These are phyloP conservation scores for Ceratobasidium sp. DNA, from an alignment of 1,284 basidiomycete species.

Conservation along the genomic window DNA sequence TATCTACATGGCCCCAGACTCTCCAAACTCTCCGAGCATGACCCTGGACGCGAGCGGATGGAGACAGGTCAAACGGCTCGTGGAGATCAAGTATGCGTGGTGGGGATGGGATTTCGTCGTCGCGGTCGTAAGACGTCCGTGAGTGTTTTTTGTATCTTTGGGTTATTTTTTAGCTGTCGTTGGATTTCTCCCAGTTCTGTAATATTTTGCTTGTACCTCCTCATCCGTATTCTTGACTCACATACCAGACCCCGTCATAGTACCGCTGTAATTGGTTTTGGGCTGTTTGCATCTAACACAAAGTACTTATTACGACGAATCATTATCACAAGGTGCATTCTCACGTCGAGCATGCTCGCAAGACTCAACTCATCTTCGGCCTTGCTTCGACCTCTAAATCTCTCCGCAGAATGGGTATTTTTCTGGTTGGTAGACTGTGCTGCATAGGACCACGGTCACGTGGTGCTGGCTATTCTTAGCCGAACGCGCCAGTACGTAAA, in stretches of 20 bases:
- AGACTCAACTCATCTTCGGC: too few species aligned
- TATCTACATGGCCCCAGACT: conserved; percentile 71
- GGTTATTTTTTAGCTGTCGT: conserved; percentile 10
- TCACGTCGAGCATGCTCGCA: too few species aligned
- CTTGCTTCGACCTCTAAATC: too few species aligned
- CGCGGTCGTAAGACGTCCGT: conserved; percentile 73
- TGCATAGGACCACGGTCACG: too few species aligned
- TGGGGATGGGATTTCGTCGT: conserved; percentile 87
- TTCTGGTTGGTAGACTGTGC: too few species aligned
- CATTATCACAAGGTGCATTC: neutral
- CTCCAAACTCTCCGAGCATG: conserved; percentile 12
- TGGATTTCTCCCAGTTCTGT: conserved; percentile 10
- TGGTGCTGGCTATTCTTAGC: too few species aligned
- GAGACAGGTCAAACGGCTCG: conserved; percentile 84
- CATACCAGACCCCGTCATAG: neutral
- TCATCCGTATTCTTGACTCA: neutral
- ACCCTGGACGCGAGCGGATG: conserved; percentile 66
- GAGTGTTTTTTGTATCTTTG: conserved; percentile 21
- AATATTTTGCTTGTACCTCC: conserved; percentile 7
- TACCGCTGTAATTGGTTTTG: conserved; percentile 9
- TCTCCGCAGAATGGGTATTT: too few species aligned
- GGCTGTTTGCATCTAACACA: neutral
- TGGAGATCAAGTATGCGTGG: conserved; percentile 82
- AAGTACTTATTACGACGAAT: neutral
- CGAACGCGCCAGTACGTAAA: too few species aligned